A percentile compares a stretch with the other conserved stretches of the same genome.
These are phyloP conservation scores for Aspergillus leporis DNA, from an alignment of 495 filamentous ascomycete genomes.

Conservation along the genomic window DNA sequence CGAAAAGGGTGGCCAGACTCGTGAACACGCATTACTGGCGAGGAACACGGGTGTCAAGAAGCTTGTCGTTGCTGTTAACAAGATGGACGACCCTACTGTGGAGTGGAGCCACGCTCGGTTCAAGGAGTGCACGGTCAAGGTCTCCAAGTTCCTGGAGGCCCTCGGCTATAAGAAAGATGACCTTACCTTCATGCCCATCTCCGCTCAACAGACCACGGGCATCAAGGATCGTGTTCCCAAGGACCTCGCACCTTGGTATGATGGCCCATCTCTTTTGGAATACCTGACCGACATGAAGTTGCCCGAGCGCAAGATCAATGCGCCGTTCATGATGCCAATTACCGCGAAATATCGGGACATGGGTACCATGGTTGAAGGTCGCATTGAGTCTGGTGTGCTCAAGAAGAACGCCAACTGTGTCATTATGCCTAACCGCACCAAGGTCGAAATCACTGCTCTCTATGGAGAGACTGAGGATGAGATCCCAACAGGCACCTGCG, in stretches of 20 bases:
- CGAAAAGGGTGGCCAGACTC: conserved; percentile 95
- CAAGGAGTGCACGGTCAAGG: conserved; percentile 87
- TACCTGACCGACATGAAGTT: conserved; percentile 89
- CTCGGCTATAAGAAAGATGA: conserved; percentile 95
- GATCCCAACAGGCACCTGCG: conserved; percentile 72
- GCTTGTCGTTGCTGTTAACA: conserved; percentile 92
- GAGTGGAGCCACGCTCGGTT: conserved; percentile 92
- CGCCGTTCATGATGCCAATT: conserved; percentile 99
- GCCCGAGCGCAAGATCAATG: conserved; percentile 92
- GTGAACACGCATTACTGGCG: conserved; percentile 94
- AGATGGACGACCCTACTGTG: conserved; percentile 97
- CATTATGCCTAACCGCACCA: conserved; percentile 93
- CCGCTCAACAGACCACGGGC: conserved; percentile 78
- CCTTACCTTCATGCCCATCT: conserved; percentile 93
- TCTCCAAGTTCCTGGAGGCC: conserved; percentile 81
- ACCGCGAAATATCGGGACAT: conserved; percentile 94
- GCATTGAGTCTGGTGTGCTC: conserved; percentile 90
- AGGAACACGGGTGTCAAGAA: conserved; percentile 99
- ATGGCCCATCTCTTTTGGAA: conserved; percentile 91
- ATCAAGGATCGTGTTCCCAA: conserved; percentile 87
- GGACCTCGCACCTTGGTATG: conserved; percentile 77
- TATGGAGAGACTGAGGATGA: conserved; percentile 99
- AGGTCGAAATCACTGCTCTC: conserved; percentile 74
- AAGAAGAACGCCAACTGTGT: conserved; percentile 80
- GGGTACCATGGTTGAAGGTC: conserved; percentile 96